These are phyloP conservation scores for Boletus huronensis DNA, from an alignment of 768 basidiomycete species.

Conservation along the genomic window DNA sequence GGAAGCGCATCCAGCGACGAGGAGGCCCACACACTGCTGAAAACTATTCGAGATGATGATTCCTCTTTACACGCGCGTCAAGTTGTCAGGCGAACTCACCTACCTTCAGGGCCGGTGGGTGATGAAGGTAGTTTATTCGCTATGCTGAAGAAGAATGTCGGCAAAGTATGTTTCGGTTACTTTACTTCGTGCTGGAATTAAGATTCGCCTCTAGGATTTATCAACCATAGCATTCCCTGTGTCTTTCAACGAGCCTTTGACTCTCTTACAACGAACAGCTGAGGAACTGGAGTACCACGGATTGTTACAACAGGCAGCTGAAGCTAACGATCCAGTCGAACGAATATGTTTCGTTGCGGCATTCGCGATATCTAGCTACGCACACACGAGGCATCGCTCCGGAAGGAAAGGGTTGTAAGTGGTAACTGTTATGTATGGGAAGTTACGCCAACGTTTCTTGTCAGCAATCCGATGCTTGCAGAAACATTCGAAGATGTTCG, in stretches of 20 bases:
- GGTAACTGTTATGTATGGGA: conserved; percentile 1
- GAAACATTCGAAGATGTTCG: conserved; percentile 85
- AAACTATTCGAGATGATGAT: conserved; percentile 3
- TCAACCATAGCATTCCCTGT: conserved; percentile 84
- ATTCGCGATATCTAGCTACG: conserved; percentile 82
- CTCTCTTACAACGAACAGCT: conserved; percentile 74
- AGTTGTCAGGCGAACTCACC: conserved; percentile 48
- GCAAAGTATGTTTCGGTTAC: conserved; percentile 52
- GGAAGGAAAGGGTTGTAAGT: conserved; percentile 87
- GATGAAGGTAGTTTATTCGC: conserved; percentile 83
- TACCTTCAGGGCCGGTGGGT: conserved; percentile 58
- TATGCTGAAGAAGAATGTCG: conserved; percentile 84
- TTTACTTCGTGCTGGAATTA: neutral
- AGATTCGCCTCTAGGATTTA: conserved; percentile 53
- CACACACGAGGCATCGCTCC: conserved; percentile 74
- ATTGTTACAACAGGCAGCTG: conserved; percentile 64
- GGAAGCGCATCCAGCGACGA: conserved; percentile 49
- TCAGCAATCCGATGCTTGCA: conserved; percentile 83
- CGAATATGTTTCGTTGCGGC: conserved; percentile 77
- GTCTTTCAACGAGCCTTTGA: conserved; percentile 85
- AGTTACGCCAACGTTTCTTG: conserved; percentile 8
- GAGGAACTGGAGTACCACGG: conserved; percentile 81
- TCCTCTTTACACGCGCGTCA: conserved; percentile 17
- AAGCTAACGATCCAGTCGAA: conserved; percentile 54
- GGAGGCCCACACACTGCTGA: conserved; percentile 27